Conservation (phyloP, 2,329 filamentous ascomycete genomes). For the Phyllosticta citribraziliensis region DNA sequence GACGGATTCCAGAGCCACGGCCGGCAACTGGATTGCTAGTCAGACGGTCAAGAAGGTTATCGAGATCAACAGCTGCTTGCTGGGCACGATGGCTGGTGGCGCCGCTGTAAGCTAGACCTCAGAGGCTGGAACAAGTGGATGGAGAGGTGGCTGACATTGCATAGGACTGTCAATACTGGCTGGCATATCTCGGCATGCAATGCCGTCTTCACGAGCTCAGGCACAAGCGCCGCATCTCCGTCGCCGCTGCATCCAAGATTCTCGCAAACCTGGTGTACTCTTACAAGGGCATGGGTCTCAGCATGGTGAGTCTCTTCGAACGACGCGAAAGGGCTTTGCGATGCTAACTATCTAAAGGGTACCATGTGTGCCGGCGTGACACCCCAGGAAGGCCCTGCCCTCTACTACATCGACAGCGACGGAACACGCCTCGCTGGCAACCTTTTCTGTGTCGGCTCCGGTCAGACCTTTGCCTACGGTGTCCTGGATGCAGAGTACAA, state of each 20-base stretch:
- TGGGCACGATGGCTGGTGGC: slow-evolving; percentile 97
- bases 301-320: slow-evolving; percentile 50
- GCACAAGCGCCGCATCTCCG: slow-evolving; percentile 97
- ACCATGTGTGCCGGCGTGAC: slow-evolving; percentile 99
- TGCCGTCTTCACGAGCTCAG: slow-evolving; percentile 98
- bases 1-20: slow-evolving; percentile 92
- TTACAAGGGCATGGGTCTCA: slow-evolving; percentile 98
- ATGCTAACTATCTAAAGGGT: slow-evolving; percentile 37
- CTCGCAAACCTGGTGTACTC: slow-evolving; percentile 96
- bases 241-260: slow-evolving; percentile 95
- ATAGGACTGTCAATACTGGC: slow-evolving; percentile 99
- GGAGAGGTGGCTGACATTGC: slow-evolving; percentile 13
- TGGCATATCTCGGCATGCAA: slow-evolving; percentile 97
- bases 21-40: slow-evolving; percentile 98
- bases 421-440: slow-evolving; percentile 88
- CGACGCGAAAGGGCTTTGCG: no score
- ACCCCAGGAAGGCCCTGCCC: slow-evolving; percentile 85
- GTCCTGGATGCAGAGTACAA: slow-evolving; percentile 92
- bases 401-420: slow-evolving; percentile 99
- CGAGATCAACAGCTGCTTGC: slow-evolving; percentile 86
- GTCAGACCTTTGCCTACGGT: slow-evolving; percentile 97
- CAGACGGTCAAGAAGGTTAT: slow-evolving; percentile 99
- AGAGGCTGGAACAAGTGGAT: not conserved
- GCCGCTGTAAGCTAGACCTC: slow-evolving; percentile 56
- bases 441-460: slow-evolving; percentile 95